Evolutionary conservation across 2,329 filamentous ascomycete genomes (phyloP).

Genomic region (Epichloe coenophiala): DNA sequence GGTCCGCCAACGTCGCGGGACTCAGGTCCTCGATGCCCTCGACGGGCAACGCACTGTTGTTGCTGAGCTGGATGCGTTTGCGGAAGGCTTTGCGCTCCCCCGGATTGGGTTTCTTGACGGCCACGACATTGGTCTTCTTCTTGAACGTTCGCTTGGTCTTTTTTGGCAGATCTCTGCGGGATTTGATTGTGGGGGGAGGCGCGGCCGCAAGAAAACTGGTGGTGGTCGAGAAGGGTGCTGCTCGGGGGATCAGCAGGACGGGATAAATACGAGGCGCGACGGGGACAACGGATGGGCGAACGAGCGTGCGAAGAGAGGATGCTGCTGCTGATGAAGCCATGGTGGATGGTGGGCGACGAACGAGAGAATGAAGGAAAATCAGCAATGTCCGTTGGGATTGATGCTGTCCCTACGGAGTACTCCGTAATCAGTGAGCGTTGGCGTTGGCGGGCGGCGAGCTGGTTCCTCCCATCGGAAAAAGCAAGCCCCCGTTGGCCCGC

Average conservation of each 20-base stretch:
- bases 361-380: neutral
- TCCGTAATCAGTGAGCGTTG: no score
- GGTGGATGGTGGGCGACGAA: neutral
- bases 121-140: constrained; percentile 29
- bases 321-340: constrained; percentile 6
- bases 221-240: constrained; percentile 29
- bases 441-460: no score
- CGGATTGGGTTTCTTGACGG: constrained; percentile 44
- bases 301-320: constrained; percentile 28
- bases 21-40: constrained; percentile 50
- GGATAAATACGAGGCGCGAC: constrained; percentile 20
- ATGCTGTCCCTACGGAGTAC: no score
- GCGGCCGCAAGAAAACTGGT: constrained; percentile 15
- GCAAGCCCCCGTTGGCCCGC: no score
- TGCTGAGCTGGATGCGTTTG: constrained; percentile 83
- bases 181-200: constrained; percentile 19
- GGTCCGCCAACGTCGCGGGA: constrained; percentile 37
- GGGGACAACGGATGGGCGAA: constrained; percentile 18
- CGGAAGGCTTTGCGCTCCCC: constrained; percentile 86
- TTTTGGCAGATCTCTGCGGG: constrained; percentile 20
- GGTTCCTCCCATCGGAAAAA: no score
- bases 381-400: neutral
- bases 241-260: constrained; percentile 12
- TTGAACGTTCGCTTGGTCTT: constrained; percentile 39
- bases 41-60: constrained; percentile 80